Percentiles rank a stretch among this genome's conserved stretches.
These are phyloP conservation scores for Tagetes erecta DNA, from an alignment of 129 eudicot species.

Conservation along the genomic window DNA sequence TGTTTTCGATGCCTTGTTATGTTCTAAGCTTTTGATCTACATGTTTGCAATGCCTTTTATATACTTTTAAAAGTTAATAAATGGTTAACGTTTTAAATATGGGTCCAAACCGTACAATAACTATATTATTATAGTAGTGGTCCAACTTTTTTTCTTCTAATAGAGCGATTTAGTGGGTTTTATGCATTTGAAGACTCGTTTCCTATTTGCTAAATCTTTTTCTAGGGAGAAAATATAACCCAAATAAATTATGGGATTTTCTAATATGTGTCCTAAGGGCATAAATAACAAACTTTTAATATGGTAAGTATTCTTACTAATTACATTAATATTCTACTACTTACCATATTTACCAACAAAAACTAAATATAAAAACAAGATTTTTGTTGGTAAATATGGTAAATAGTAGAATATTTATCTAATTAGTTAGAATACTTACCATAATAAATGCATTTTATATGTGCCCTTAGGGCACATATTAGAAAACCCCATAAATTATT, in stretches of 20 bases:
- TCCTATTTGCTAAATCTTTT: not conserved
- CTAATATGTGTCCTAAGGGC: too few relatives aligned
- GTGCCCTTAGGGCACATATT: too few relatives aligned
- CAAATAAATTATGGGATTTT: not conserved
- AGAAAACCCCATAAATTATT: not conserved
- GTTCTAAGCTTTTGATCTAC: not conserved
- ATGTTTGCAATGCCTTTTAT: not conserved
- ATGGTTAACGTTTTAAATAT: not conserved
- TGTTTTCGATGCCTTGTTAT: conserved; percentile 3
- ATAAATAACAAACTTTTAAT: too few relatives aligned
- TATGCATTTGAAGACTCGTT: not conserved
- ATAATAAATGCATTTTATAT: too few relatives aligned
- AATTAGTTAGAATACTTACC: too few relatives aligned
- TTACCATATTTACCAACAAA: too few relatives aligned
- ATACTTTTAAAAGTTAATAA: not conserved
- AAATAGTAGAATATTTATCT: too few relatives aligned
- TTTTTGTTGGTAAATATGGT: too few relatives aligned
- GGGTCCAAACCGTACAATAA: not conserved
- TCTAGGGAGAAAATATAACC: not conserved
- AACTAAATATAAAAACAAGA: too few relatives aligned
- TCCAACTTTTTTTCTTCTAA: not conserved
- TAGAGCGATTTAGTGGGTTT: not conserved
- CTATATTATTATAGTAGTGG: not conserved
- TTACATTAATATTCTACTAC: too few relatives aligned
- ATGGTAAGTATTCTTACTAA: too few relatives aligned